These are phyloP conservation scores for Microstegium vimineum DNA, from an alignment of 176 grass and related monocot genomes.

Conservation along the genomic window DNA sequence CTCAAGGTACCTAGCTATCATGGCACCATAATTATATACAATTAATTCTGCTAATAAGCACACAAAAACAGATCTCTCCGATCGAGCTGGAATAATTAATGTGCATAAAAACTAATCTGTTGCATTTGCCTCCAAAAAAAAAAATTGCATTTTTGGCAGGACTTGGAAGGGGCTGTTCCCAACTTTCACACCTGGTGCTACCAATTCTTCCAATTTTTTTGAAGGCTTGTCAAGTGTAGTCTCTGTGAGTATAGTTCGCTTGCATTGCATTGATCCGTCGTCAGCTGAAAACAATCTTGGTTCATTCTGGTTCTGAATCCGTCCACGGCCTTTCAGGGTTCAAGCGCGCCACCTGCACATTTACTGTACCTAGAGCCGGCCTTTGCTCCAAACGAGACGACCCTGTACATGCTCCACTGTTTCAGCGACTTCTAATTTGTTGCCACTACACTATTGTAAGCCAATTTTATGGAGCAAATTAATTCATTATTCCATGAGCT, in stretches of 20 bases:
- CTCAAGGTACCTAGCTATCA: constrained; percentile 31
- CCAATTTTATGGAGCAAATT: no score
- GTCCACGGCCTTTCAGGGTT: constrained; percentile 25
- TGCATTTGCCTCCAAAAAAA: not conserved
- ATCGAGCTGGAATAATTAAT: no score
- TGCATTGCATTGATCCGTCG: no score
- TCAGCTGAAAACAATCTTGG: no score
- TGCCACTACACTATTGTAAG: constrained; percentile 30
- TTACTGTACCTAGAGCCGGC: constrained; percentile 34
- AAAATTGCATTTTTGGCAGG: not conserved
- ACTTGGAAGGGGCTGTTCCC: not conserved
- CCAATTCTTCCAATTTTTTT: not conserved
- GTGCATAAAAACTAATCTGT: not conserved
- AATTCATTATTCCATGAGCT: no score
- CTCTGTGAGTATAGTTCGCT: constrained; percentile 1
- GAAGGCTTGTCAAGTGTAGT: constrained; percentile 25
- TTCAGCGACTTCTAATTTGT: not conserved
- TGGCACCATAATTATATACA: no score
- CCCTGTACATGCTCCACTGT: constrained; percentile 27
- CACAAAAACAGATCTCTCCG: not conserved
- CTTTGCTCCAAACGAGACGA: constrained; percentile 9
- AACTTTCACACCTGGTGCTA: not conserved
- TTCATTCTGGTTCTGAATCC: not conserved
- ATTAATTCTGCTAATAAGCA: no score
- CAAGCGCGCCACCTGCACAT: constrained; percentile 17